Base-by-base conservation (phyloP, 306 rosid genomes). In the Adenanthera pavonina region DNA sequence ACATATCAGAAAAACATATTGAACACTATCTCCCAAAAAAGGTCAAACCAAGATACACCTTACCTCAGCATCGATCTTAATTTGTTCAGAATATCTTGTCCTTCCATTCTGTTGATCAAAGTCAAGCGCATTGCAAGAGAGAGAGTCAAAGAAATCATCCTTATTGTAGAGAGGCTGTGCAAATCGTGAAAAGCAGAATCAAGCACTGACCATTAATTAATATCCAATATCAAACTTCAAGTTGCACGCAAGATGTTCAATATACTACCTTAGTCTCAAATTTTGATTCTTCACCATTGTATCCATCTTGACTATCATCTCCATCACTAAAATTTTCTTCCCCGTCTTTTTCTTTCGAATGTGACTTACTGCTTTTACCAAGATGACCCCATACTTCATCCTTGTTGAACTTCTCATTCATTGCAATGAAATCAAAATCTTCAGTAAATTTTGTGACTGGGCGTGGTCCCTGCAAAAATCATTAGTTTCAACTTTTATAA, bases 331-430 rank as follows among this genome's bases (percentile, higher is more conserved):
- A 75, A 77, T 76, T 76, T 65, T 86, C 89, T 46, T 80, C 89
- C 69, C 69, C 85, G 0, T 83, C 87, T 57, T 67, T 80, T 33
- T 81, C 88, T 57, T 84, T 85, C 66, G 84, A 81, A 75, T 72
- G 78, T 52, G 74, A 69, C 75, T 57, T 82, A n/a, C 40, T 81
- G 64, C 81, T 86, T 77, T 86, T 86, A 74, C 88, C 89, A 62
- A 89, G 89, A 83, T 86, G 86, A 69, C 88, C 88, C 89, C 89
- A 88, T 46, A 88, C 91, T 86, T 88, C 91, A 77, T 88, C 89
- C 78, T 88, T 88, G 52, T 86, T 88, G 85, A 88, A 88, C 60
- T 84, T 86, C 89, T 88, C 92, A 82, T 88, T 88, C 92, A 88
- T 88, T 40, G 92, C 89, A 61, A 59, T 86, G 84, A 88, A 88